Evolutionary conservation across 192 early-diverging fungal species (phyloP).

Genomic region (Tieghemiomyces parasiticus): DNA sequence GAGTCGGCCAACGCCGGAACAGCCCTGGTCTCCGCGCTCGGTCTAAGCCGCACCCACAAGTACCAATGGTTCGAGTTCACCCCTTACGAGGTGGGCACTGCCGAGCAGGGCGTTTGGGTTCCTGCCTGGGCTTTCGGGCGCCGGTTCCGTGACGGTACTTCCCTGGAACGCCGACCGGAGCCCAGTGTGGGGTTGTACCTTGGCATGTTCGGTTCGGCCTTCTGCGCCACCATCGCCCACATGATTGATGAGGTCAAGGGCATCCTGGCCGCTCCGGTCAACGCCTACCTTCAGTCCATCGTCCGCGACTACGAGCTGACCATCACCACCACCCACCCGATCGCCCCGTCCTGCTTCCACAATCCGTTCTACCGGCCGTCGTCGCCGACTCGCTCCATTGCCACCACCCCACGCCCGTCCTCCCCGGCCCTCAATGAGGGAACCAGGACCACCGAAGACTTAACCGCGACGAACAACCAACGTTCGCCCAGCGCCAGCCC

Average conservation of each 20-base stretch:
- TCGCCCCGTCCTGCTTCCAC: slow-evolving; percentile 50
- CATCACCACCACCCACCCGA: slow-evolving; percentile 35
- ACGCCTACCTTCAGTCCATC: slow-evolving; percentile 21
- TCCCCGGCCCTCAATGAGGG: background rate
- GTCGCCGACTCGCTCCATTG: background rate
- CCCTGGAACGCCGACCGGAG: slow-evolving; percentile 46
- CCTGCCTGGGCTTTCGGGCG: slow-evolving; percentile 69
- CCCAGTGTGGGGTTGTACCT: slow-evolving; percentile 45
- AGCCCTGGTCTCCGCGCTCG: background rate
- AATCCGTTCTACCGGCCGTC: slow-evolving; percentile 39
- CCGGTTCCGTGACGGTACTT: slow-evolving; percentile 44
- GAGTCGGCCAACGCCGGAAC: background rate
- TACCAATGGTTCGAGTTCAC: slow-evolving; percentile 77
- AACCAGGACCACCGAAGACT: background rate
- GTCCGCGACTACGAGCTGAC: slow-evolving; percentile 32
- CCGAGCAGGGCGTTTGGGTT: slow-evolving; percentile 58
- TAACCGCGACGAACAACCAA: slow-evolving; percentile 1
- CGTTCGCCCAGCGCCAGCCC: background rate
- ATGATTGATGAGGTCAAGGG: slow-evolving; percentile 26
- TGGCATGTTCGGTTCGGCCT: slow-evolving; percentile 32
- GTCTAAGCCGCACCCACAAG: slow-evolving; percentile 16
- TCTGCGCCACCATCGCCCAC: slow-evolving; percentile 26
- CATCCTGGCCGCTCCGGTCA: slow-evolving; percentile 16
- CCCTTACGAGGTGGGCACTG: slow-evolving; percentile 65
- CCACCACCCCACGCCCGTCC: background rate